Evolutionary conservation across 345 rosid genomes (phyloP).

Genomic region (Salix purpurea): DNA sequence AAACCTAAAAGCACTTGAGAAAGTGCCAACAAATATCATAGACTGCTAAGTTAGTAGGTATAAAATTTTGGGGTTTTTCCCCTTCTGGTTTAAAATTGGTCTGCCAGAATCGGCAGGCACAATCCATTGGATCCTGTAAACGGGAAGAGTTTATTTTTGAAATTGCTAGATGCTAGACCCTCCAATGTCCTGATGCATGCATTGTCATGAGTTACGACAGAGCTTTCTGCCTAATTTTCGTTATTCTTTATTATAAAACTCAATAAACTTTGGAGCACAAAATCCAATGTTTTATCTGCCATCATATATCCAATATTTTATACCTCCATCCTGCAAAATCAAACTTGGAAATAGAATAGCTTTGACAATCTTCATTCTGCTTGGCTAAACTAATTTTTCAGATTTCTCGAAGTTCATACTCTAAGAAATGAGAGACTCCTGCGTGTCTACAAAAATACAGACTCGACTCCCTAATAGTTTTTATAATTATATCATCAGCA

Average conservation of each 20-base stretch:
- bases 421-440: too few species aligned
- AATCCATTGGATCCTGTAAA: not conserved
- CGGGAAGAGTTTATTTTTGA: not conserved
- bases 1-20: not conserved
- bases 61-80: not conserved
- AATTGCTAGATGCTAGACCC: not conserved
- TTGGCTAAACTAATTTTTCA: too few species aligned
- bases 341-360: not conserved
- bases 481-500: not conserved
- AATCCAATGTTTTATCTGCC: not conserved
- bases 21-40: not conserved
- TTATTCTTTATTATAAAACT: not conserved
- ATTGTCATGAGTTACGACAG: not conserved
- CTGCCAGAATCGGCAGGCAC: not conserved
- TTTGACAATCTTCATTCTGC: not conserved
- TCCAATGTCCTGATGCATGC: not conserved
- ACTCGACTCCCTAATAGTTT: not conserved
- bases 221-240: not conserved
- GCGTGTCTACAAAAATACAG: not conserved
- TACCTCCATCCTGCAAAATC: not conserved
- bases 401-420: too few species aligned
- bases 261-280: not conserved
- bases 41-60: not conserved
- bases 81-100: not conserved
- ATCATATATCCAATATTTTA: too few species aligned